Conservation (phyloP, 106 monocot species). For the Triglochin maritima region DNA sequence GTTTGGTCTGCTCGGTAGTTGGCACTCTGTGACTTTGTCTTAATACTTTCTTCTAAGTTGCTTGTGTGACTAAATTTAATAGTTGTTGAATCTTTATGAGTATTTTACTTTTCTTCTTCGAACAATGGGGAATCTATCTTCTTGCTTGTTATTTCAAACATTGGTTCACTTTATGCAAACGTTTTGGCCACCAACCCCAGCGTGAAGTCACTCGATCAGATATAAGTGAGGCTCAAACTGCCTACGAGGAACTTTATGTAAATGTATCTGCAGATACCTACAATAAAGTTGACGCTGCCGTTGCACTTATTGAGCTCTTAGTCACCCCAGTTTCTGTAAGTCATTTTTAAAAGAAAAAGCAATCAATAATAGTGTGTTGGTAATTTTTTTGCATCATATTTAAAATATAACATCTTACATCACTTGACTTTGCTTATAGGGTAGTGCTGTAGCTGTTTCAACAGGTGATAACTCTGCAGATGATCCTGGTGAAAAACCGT, state of each 20-base stretch:
- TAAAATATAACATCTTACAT: not conserved
- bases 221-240: slow-evolving; percentile 28
- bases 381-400: not conserved
- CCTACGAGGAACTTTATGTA: slow-evolving; percentile 66
- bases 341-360: not conserved
- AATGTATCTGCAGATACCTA: slow-evolving; percentile 68
- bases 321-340: slow-evolving; percentile 66
- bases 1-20: too few species aligned
- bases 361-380: not conserved
- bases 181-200: slow-evolving; percentile 12
- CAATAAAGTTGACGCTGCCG: slow-evolving; percentile 92
- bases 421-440: slow-evolving; percentile 15
- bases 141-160: too few species aligned
- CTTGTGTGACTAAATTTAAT: too few species aligned
- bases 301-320: slow-evolving; percentile 69
- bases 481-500: not conserved
- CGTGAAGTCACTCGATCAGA: slow-evolving; percentile 66
- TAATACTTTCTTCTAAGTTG: too few species aligned
- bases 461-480: slow-evolving; percentile 12
- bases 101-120: too few species aligned
- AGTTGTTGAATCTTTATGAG: too few species aligned
- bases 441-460: slow-evolving; percentile 24
- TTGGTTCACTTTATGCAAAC: too few species aligned
- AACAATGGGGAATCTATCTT: too few species aligned
- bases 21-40: too few species aligned